Conservation (phyloP, 2,329 filamentous ascomycete genomes). For the Waltergamsia citrina region DNA sequence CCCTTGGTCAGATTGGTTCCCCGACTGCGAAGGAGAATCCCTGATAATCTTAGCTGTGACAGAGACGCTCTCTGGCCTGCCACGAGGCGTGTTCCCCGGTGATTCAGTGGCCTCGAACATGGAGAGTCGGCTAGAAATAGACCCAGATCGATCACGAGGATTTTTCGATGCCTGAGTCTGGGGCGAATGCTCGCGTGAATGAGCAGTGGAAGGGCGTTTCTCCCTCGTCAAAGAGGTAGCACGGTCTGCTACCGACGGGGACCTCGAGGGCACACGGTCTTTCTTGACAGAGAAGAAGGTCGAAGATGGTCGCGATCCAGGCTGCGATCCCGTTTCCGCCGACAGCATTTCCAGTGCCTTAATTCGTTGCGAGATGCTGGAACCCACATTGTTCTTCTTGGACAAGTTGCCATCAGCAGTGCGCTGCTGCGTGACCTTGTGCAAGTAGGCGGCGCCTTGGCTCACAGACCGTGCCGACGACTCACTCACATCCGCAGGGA, state of each 20-base stretch:
- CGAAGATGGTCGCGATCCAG: conserved; percentile 34
- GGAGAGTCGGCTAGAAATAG: conserved; percentile 44
- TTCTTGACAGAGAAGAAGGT: conserved; percentile 52
- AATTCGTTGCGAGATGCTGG: conserved; percentile 88
- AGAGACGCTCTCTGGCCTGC: conserved; percentile 67
- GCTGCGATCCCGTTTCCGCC: conserved; percentile 13
- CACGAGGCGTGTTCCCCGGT: conserved; percentile 25
- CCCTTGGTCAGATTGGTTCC: conserved; percentile 24
- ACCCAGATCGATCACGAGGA: conserved; percentile 42
- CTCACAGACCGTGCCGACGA: conserved; percentile 43
- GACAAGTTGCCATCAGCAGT: conserved; percentile 25
- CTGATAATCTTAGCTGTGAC: conserved; percentile 79
- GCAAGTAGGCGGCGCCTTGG: conserved; percentile 45
- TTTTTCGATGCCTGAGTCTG: conserved; percentile 21
- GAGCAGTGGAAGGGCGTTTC: conserved; percentile 14
- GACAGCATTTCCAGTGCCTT: conserved; percentile 82
- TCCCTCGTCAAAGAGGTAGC: conserved; percentile 25
- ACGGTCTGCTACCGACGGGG: conserved; percentile 35
- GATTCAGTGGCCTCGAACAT: conserved; percentile 35
- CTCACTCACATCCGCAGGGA: conserved; percentile 32
- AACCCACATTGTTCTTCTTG: conserved; percentile 69
- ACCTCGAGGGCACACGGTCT: conserved; percentile 29
- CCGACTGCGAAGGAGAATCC: conserved; percentile 30
- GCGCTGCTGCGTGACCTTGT: conserved; percentile 43
- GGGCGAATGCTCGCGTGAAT: conserved; percentile 36